Evolutionary conservation across 2,329 filamentous ascomycete species (phyloP).

Genomic region (Ophiocordyceps sinensis): DNA sequence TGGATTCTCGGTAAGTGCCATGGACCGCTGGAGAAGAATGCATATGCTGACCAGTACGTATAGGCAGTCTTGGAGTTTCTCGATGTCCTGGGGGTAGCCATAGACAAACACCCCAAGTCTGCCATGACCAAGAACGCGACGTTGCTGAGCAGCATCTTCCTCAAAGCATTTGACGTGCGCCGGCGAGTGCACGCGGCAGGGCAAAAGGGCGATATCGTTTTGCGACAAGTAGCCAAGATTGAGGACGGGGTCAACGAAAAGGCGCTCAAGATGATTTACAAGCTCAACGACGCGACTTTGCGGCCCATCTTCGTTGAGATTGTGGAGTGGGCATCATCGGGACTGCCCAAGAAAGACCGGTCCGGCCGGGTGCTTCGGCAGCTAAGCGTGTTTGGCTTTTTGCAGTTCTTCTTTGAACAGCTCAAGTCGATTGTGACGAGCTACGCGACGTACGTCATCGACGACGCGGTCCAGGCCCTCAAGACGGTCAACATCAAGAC

Average conservation of each 20-base stretch:
- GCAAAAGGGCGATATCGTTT: constrained; percentile 25
- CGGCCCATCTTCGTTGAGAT: constrained; percentile 76
- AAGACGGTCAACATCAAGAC: constrained; percentile 30
- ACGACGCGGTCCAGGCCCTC: constrained; percentile 56
- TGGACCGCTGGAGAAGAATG: neutral
- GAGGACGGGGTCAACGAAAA: constrained; percentile 55
- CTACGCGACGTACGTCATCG: constrained; percentile 75
- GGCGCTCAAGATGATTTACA: constrained; percentile 82
- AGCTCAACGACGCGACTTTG: constrained; percentile 90
- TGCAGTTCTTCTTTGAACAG: constrained; percentile 64
- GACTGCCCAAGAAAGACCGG: constrained; percentile 46
- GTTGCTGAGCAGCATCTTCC: constrained; percentile 50
- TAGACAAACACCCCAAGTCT: constrained; percentile 67
- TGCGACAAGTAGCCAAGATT: constrained; percentile 38
- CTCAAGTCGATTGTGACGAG: constrained; percentile 90
- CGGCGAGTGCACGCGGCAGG: constrained; percentile 36
- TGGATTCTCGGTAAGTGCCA: constrained; percentile 43
- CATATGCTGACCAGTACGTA: constrained; percentile 10
- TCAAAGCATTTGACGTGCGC: constrained; percentile 50
- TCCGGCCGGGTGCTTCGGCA: constrained; percentile 46
- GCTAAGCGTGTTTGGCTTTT: constrained; percentile 69
- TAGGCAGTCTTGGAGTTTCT: constrained; percentile 57
- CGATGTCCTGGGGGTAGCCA: constrained; percentile 51
- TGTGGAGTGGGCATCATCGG: constrained; percentile 62
- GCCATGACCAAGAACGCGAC: constrained; percentile 62